Conservation (phyloP, 1,139 yeast genomes). For the Protomyces lactucae-debilis region DNA sequence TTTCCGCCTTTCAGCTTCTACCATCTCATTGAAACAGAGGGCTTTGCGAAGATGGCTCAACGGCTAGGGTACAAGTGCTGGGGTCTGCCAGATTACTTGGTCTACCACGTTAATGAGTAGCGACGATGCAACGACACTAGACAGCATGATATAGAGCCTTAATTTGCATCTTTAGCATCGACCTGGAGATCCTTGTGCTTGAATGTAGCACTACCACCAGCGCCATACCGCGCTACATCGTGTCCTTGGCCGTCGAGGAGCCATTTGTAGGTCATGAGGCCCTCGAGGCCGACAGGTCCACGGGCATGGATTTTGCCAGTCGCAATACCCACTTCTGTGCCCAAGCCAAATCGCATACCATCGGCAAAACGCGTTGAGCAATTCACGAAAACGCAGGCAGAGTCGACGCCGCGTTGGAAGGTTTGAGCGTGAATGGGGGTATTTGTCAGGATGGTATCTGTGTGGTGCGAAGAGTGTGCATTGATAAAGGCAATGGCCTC, state of each 20-base stretch:
- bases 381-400: slow-evolving; percentile 98
- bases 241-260: slow-evolving; percentile 18
- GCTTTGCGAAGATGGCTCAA: slow-evolving; percentile 97
- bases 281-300: slow-evolving; percentile 98
- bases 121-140: background rate
- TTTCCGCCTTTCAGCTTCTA: slow-evolving; percentile 97
- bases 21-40: slow-evolving; percentile 94
- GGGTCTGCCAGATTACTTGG: slow-evolving; percentile 92
- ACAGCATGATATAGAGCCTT: background rate
- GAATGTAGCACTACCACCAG: background rate
- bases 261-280: slow-evolving; percentile 86
- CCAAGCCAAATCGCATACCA: slow-evolving; percentile 97
- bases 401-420: slow-evolving; percentile 81
- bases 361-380: slow-evolving; percentile 96
- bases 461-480: slow-evolving; percentile 88
- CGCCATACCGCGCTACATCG: slow-evolving; percentile 19
- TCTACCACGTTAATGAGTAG: slow-evolving; percentile 55
- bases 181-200: background rate
- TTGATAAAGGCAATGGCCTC: slow-evolving; percentile 83
- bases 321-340: slow-evolving; percentile 96
- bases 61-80: slow-evolving; percentile 83
- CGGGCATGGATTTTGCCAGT: slow-evolving; percentile 96
- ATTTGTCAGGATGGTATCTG: slow-evolving; percentile 86
- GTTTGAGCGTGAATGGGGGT: slow-evolving; percentile 61
- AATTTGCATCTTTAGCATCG: background rate